phyloP scores from a whole-genome alignment of 1,139 yeast genomes.

The Fermentozyma sake region DNA sequence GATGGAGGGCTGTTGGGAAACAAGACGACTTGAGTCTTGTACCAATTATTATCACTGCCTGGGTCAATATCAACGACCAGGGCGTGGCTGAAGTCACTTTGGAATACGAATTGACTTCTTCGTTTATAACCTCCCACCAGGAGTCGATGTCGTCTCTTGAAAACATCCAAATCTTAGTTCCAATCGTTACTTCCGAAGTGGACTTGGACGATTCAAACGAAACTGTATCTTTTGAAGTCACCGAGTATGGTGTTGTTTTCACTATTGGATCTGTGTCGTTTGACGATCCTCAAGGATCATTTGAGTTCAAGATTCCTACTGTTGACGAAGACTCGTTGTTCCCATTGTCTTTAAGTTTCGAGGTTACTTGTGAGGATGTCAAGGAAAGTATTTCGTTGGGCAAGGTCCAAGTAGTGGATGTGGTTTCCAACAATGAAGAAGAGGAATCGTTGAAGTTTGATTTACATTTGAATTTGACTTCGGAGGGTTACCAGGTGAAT shows the following conservation, averaged over 20 bases:
- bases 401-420: constrained; percentile 38
- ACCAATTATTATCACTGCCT: constrained; percentile 76
- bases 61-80: constrained; percentile 68
- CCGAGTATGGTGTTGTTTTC: constrained; percentile 60
- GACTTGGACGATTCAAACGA: constrained; percentile 48
- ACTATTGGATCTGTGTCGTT: constrained; percentile 45
- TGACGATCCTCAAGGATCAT: constrained; percentile 62
- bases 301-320: constrained; percentile 74
- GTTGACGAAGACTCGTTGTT: constrained; percentile 79
- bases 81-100: constrained; percentile 70
- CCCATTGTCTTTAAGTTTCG: constrained; percentile 74
- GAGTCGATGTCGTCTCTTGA: constrained; percentile 37
- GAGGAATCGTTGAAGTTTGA: constrained; percentile 67
- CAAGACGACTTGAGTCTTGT: constrained; percentile 55
- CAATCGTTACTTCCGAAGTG: constrained; percentile 56
- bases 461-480: constrained; percentile 53
- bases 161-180: constrained; percentile 61
- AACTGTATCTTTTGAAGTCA: constrained; percentile 41
- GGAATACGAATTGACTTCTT: constrained; percentile 68
- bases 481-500: constrained; percentile 66
- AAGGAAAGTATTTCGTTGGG: constrained; percentile 39
- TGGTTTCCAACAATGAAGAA: constrained; percentile 33
- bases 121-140: constrained; percentile 31
- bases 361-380: constrained; percentile 26
- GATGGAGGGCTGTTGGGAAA: constrained; percentile 77